Percentiles rank a stretch among this genome's conserved stretches.
Evolutionary conservation across 257 asterid species (phyloP).

Genomic region (Solanum phureja): DNA sequence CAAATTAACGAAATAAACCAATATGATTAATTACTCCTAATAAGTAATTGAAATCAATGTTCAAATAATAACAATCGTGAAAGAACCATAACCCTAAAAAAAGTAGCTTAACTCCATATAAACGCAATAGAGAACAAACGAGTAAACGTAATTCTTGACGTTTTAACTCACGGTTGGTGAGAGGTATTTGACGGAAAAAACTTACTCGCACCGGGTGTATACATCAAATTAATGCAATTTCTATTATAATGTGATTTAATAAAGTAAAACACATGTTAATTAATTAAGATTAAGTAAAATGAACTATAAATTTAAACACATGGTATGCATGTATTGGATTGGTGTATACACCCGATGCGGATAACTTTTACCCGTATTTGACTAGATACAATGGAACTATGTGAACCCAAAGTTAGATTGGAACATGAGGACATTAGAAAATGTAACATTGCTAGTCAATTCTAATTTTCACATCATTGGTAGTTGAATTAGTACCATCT

Average conservation of each 20-base stretch:
- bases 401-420: background rate
- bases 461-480: background rate
- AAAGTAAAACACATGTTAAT: no score
- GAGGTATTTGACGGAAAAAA: no score
- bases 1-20: background rate
- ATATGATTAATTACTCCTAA: no score
- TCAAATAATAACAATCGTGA: no score
- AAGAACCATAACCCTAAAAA: no score
- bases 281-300: no score
- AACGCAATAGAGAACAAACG: background rate
- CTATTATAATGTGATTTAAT: no score
- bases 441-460: background rate
- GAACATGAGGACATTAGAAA: background rate
- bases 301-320: no score
- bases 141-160: background rate
- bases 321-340: no score
- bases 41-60: background rate
- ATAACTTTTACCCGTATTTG: background rate
- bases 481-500: background rate
- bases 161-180: background rate
- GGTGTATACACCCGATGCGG: rapidly evolving
- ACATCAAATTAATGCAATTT: no score
- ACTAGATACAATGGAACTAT: background rate
- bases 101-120: no score
- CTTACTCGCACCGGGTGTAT: rapidly evolving